Percentiles rank a stretch among this genome's conserved stretches.
These are phyloP conservation scores for Alisma plantagoaquatica DNA, from an alignment of 106 monocot genomes.

Conservation along the genomic window DNA sequence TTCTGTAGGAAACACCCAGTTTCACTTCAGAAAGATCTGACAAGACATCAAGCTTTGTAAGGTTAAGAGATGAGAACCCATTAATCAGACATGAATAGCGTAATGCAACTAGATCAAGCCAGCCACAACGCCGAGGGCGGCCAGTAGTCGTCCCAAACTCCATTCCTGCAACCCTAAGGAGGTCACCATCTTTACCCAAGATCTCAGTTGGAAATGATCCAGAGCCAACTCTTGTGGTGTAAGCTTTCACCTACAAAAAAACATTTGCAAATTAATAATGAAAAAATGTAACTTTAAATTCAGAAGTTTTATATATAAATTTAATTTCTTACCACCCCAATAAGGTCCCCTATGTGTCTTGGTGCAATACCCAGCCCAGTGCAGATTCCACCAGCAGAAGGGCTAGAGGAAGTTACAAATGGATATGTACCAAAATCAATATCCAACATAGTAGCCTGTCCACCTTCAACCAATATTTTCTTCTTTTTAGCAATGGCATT, in stretches of 20 bases:
- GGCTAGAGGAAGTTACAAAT: conserved; percentile 94
- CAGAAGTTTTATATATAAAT: too few species aligned
- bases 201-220: conserved; percentile 94
- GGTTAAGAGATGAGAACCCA: conserved; percentile 87
- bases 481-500: conserved; percentile 51
- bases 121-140: conserved; percentile 89
- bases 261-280: too few species aligned
- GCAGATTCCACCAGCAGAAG: conserved; percentile 95
- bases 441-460: conserved; percentile 96
- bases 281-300: too few species aligned
- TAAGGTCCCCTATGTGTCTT: conserved; percentile 64
- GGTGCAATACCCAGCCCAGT: conserved; percentile 94
- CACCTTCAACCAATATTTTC: conserved; percentile 94
- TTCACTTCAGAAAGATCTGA: conserved; percentile 74
- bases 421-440: conserved; percentile 98
- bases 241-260: conserved; percentile 76
- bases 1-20: conserved; percentile 63
- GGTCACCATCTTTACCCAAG: conserved; percentile 62
- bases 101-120: conserved; percentile 90
- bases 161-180: conserved; percentile 74
- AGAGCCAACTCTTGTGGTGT: conserved; percentile 86
- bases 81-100: conserved; percentile 79
- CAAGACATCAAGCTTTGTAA: conserved; percentile 92
- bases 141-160: conserved; percentile 97
- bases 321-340: conserved; percentile 82